phyloP scores from a whole-genome alignment of 352 stramenopile genomes.

The Vaucheria bursata region DNA sequence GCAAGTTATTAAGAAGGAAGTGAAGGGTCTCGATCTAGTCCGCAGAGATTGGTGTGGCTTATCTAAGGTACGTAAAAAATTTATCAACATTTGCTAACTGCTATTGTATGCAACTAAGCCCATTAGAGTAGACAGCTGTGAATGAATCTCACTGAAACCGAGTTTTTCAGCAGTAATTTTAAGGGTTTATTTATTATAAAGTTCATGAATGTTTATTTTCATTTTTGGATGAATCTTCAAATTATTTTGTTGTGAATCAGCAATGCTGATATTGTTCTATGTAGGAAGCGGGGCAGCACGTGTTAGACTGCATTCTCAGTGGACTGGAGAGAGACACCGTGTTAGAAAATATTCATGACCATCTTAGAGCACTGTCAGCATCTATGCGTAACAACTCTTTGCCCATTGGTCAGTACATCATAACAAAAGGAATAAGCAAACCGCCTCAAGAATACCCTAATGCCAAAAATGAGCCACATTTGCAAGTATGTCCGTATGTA shows the following conservation, averaged over 20 bases:
- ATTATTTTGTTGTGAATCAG: too few relatives aligned
- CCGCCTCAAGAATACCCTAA: conserved; percentile 91
- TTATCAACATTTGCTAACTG: conserved; percentile 22
- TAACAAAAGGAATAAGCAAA: conserved; percentile 99
- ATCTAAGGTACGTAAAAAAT: conserved; percentile 86
- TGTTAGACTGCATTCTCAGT: conserved; percentile 95
- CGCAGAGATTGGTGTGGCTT: conserved; percentile 97
- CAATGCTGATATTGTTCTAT: too few relatives aligned
- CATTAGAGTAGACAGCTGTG: too few relatives aligned
- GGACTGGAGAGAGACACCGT: conserved; percentile 83
- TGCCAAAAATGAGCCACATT: conserved; percentile 86
- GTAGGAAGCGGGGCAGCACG: conserved; percentile 85
- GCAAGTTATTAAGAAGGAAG: conserved; percentile 79
- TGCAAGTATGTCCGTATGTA: conserved; percentile 71
- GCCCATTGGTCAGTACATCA: conserved; percentile 91
- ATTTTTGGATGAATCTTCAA: too few relatives aligned
- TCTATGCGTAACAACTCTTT: conserved; percentile 81
- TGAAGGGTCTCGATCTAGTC: conserved; percentile 84
- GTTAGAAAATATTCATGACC: conserved; percentile 90
- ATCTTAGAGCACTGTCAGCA: conserved; percentile 75
- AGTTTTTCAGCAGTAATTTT: too few relatives aligned
- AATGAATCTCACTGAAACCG: too few relatives aligned
- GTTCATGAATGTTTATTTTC: too few relatives aligned
- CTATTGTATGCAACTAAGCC: too few relatives aligned
- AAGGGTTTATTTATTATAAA: too few relatives aligned